Conservation (phyloP, 257 asterid species). For the Striga asiatica region DNA sequence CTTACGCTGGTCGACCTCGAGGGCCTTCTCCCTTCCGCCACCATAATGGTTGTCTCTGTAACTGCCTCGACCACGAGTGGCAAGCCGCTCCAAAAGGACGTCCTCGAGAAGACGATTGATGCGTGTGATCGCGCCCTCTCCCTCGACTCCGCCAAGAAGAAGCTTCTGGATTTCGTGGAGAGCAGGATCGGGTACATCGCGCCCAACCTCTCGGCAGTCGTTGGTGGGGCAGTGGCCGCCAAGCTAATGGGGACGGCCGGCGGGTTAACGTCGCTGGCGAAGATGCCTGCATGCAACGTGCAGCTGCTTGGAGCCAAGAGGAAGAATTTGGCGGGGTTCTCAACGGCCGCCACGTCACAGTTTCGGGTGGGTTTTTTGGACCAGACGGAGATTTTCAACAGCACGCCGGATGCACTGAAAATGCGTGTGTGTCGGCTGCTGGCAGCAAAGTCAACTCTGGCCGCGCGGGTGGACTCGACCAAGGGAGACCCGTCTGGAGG, state of each 20-base stretch:
- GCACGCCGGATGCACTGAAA: conserved; percentile 82
- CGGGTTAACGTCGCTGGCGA: conserved; percentile 75
- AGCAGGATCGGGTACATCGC: conserved; percentile 94
- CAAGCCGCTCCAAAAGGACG: conserved; percentile 89
- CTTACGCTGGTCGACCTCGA: conserved; percentile 91
- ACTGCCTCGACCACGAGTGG: conserved; percentile 99
- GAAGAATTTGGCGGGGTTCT: conserved; percentile 87
- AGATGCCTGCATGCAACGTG: conserved; percentile 98
- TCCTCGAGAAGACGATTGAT: conserved; percentile 66
- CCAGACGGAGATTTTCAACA: conserved; percentile 77
- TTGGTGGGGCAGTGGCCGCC: conserved; percentile 97
- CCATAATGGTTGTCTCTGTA: conserved; percentile 90
- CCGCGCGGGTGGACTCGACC: conserved; percentile 89
- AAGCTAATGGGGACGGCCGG: conserved; percentile 98
- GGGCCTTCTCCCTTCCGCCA: conserved; percentile 91
- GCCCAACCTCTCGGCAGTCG: conserved; percentile 91
- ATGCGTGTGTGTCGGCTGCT: conserved; percentile 88
- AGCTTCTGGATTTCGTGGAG: conserved; percentile 94
- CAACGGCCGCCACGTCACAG: conserved; percentile 88
- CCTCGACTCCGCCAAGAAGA: conserved; percentile 72
- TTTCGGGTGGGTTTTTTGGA: conserved; percentile 85
- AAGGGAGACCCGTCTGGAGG: conserved; percentile 83
- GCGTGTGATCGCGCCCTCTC: conserved; percentile 92
- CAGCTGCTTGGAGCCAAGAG: conserved; percentile 94
- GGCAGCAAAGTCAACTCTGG: conserved; percentile 91